These are phyloP conservation scores for Thalia dealbata DNA, from an alignment of 176 grass and related monocot species.

Conservation along the genomic window DNA sequence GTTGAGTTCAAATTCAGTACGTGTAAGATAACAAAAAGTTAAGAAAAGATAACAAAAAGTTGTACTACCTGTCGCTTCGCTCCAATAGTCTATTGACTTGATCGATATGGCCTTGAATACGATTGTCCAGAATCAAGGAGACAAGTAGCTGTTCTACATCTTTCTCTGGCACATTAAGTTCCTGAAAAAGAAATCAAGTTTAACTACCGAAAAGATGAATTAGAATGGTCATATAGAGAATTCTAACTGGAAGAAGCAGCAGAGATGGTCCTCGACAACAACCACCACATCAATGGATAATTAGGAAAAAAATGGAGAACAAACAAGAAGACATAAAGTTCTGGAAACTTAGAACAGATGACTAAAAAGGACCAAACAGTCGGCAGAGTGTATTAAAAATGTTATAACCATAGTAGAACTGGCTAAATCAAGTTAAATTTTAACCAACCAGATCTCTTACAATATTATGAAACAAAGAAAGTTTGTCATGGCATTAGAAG, in stretches of 20 bases:
- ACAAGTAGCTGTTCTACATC: slow-evolving; percentile 97
- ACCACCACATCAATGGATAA: too few relatives aligned
- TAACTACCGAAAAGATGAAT: not conserved
- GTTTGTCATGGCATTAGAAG: too few relatives aligned
- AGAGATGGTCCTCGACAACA: not conserved
- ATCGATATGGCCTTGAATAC: slow-evolving; percentile 95
- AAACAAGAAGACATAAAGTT: too few relatives aligned
- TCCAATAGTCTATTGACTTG: slow-evolving; percentile 96
- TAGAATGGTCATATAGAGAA: not conserved
- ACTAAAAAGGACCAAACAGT: not conserved
- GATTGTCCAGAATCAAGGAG: slow-evolving; percentile 88
- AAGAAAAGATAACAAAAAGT: not conserved
- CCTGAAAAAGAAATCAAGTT: slow-evolving; percentile 26
- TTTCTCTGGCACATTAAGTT: slow-evolving; percentile 92
- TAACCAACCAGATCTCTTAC: not conserved
- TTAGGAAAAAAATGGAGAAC: too few relatives aligned
- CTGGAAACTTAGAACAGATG: not conserved
- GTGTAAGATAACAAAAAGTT: not conserved
- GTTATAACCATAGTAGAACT: not conserved
- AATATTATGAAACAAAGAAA: not conserved
- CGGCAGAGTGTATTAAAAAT: not conserved
- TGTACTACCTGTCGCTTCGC: slow-evolving; percentile 56
- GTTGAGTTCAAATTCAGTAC: not conserved
- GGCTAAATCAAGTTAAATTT: not conserved
- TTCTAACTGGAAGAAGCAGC: not conserved